Conservation (phyloP, 176 grass and related monocot species). For the Carex kokanica region DNA sequence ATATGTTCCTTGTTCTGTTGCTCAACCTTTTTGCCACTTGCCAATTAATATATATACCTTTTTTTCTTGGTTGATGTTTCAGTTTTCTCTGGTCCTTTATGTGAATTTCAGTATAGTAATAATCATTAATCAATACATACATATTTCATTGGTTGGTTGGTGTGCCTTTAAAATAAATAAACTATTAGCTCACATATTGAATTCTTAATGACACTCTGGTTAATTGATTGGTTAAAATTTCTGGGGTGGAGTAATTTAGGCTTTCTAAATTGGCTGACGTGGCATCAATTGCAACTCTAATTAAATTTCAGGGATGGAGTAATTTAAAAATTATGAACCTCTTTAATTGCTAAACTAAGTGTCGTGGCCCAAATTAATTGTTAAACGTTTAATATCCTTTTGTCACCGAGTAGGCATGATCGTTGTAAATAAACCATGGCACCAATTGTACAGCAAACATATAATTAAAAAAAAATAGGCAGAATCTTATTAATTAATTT, state of each 20-base stretch:
- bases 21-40: constrained; percentile 18
- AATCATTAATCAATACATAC: not conserved
- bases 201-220: no score
- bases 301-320: no score
- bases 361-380: no score
- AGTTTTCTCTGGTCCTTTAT: not conserved
- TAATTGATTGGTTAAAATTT: no score
- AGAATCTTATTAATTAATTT: not conserved
- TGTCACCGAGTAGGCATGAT: no score
- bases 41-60: not conserved
- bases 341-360: no score
- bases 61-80: constrained; percentile 1
- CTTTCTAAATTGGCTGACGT: no score
- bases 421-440: not conserved
- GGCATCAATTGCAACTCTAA: no score
- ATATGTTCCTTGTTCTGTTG: constrained; percentile 19
- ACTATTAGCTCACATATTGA: not conserved
- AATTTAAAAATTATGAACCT: no score
- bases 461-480: not conserved
- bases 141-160: not conserved
- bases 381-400: no score
- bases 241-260: no score
- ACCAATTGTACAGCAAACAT: not conserved
- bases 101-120: not conserved
- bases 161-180: not conserved